Conservation (phyloP, 1,284 basidiomycete genomes). For the Somion occarium region DNA sequence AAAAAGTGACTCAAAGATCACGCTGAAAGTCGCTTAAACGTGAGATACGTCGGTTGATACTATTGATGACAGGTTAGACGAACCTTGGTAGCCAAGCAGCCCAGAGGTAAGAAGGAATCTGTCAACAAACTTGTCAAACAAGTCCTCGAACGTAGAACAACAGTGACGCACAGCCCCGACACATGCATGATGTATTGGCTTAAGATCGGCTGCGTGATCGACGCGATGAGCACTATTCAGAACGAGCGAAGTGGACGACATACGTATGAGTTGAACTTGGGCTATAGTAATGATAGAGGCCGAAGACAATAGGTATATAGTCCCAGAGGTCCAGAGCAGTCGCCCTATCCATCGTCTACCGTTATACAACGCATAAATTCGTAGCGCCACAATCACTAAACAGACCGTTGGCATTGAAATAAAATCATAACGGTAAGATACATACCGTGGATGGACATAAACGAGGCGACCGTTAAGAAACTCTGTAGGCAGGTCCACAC, state of each 20-base stretch:
- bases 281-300: conserved; percentile 21
- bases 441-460: conserved; percentile 29
- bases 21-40: conserved; percentile 11
- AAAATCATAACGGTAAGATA: background rate
- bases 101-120: conserved; percentile 28
- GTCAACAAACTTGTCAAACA: background rate
- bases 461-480: conserved; percentile 26
- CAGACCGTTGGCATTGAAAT: background rate
- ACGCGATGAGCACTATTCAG: background rate
- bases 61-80: background rate
- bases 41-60: background rate
- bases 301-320: conserved; percentile 21
- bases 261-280: conserved; percentile 23
- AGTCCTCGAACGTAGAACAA: background rate
- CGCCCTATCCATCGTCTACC: conserved; percentile 22
- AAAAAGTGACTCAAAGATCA: conserved; percentile 28
- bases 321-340: conserved; percentile 20
- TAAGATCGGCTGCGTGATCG: conserved; percentile 18
- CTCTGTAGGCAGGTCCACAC: conserved; percentile 26
- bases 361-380: conserved; percentile 25
- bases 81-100: conserved; percentile 27
- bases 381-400: conserved; percentile 26
- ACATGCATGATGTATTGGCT: conserved; percentile 23
- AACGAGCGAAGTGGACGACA: conserved; percentile 7
- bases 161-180: conserved; percentile 20